Evolutionary conservation across 208 protist genomes (phyloP), one percentile per base, ranked within the genome.

Genomic region (Trypanosoma conorhini): DNA sequence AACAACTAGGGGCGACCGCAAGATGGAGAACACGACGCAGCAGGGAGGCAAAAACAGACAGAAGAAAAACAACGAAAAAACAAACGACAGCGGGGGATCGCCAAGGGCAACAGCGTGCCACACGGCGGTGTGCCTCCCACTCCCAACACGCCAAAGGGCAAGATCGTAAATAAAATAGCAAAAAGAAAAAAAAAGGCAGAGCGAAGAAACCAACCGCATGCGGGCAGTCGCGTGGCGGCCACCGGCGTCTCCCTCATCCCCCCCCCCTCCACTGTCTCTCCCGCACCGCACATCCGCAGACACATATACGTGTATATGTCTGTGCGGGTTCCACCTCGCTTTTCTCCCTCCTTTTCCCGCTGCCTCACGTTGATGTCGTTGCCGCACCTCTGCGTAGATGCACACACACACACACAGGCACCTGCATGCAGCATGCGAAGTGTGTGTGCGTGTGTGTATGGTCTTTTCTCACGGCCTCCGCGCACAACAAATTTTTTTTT

Each of bases 21-120:
- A 17, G 67, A 73, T 54, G 10, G 64, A 71, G 19, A 52, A 70
- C 19, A 13, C 21, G 10, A 70, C 48, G n/a, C 28, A 50, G 13
- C 24, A 63, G 12, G n/a, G 3, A 22, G 55, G 33, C 26, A 54
- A 50, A 2, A 35, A 21, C 30, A 38, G 44, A 5, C 15, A 67
- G 40, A 7, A 40, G 50, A 35, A 67, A 38, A 67, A 46, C 1
- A 64, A 52, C 19, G 26, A 64, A 44, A 62, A 38, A 62, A 46
- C 28, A 62, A 40, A 28, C 30, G 5, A 28, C 13, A 66, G n/a
- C n/a, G n/a, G n/a, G n/a, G n/a, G n/a, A n/a, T n/a, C n/a, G n/a
- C n/a, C n/a, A n/a, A n/a, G n/a, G n/a, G n/a, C n/a, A n/a, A n/a
- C n/a, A n/a, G n/a, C n/a, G n/a, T n/a, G n/a, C n/a, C n/a, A n/a